Evolutionary conservation across 176 grass and related monocot species (phyloP), one percentile per base, ranked within the genome.

Genomic region (Panicum miliaceum): DNA sequence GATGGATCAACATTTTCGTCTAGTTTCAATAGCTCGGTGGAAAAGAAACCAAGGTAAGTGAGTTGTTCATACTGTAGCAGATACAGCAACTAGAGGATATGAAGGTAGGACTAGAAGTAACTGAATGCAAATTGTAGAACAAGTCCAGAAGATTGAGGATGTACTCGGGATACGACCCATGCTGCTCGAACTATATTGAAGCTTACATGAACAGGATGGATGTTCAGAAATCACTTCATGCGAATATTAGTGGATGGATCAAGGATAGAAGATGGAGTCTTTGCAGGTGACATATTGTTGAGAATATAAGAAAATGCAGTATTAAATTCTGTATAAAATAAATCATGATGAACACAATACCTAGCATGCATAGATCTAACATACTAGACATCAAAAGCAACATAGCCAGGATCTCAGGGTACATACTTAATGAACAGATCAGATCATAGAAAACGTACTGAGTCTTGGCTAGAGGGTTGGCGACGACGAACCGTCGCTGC

Each of bases 121-220:
- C 51, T 63, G 72, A 70, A 38, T 79, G 70, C n/a, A 35, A 42
- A 85, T 64, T 90, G 64, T 85, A 85, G 85, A 85, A 59, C 38
- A 84, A 78, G 8, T 41, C 58, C 15, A 89, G 48, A 59, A 90
- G 86, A 36, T 73, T 59, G 9, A 91, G 90, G 83, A 91, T 76
- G 90, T 90, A 80, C 73, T 90, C 94, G 0, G 92, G 94, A 37
- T 92, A 94, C 20, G 81, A 97, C 70, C 94, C 92, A 2, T 97
- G 94, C 77, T 94, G 90, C 81, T 91, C 86, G 0, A 73, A 41
- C 61, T 85, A 97, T 7, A 70, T 91, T 2, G 92, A 97, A 48
- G 68, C 90, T 76, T 94, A 91, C 68, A 89, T 97, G 52, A 97
- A 97, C 81, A 92, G 61, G 81, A 79, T 79, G 32, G 90, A 97